A percentile compares a stretch with the other conserved stretches of the same genome.
Conservation (phyloP, 176 grass and related monocot genomes). For the Melocanna baccifera region DNA sequence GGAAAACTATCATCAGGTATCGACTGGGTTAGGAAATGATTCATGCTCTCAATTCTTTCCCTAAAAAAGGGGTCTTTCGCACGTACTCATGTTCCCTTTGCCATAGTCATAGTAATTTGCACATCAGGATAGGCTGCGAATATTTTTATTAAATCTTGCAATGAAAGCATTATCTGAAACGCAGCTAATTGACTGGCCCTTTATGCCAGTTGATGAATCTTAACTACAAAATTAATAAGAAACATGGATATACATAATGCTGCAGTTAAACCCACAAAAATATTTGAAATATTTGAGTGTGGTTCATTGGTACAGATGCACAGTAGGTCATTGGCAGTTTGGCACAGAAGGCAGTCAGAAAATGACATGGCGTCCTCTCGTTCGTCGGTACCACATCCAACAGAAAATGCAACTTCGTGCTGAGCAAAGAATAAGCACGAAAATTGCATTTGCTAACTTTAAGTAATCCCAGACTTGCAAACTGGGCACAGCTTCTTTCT, state of each 20-base stretch:
- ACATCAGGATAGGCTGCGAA: neutral
- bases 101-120: neutral
- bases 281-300: neutral
- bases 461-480: constrained; percentile 68
- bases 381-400: neutral
- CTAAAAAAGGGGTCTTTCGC: neutral
- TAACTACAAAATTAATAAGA: neutral
- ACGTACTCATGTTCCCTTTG: neutral
- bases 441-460: neutral
- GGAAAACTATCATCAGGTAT: too few species aligned
- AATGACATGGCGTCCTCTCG: neutral
- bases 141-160: neutral
- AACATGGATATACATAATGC: neutral
- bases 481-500: constrained; percentile 69
- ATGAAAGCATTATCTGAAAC: neutral
- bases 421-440: neutral
- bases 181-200: neutral
- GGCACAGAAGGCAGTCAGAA: neutral
- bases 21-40: neutral
- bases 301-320: neutral
- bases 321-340: neutral
- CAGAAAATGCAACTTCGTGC: neutral
- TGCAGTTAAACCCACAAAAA: neutral
- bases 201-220: neutral
- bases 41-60: neutral